Evolutionary conservation across 2,329 filamentous ascomycete genomes (phyloP).

Genomic region (Colletotrichum destructivum): DNA sequence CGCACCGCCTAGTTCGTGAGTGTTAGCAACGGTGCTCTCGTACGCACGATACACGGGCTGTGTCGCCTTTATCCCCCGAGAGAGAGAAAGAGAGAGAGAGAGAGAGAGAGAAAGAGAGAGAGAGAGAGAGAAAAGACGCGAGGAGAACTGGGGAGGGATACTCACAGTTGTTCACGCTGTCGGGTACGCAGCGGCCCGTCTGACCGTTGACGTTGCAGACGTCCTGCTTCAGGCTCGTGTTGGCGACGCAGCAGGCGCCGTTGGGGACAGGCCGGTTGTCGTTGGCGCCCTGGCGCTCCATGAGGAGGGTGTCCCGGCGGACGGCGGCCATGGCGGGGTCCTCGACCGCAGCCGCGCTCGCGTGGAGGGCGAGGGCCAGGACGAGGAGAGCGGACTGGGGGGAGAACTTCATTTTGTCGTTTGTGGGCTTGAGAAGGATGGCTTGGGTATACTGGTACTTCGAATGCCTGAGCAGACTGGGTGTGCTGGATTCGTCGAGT

Average conservation of each 20-base stretch:
- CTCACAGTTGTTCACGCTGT: constrained; percentile 54
- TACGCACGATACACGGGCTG: too few species aligned
- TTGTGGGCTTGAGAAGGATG: neutral
- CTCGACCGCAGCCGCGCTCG: constrained; percentile 43
- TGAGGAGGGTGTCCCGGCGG: constrained; percentile 45
- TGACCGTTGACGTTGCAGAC: constrained; percentile 53
- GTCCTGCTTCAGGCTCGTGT: constrained; percentile 55
- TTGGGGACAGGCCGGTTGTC: constrained; percentile 52
- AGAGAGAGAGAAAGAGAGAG: neutral
- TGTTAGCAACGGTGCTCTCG: neutral
- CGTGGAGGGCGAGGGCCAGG: constrained; percentile 46
- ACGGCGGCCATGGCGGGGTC: constrained; percentile 42
- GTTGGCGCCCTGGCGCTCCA: constrained; percentile 53
- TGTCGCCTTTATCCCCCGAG: neutral
- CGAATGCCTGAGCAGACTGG: neutral
- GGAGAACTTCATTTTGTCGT: constrained; percentile 51
- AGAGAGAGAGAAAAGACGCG: too few species aligned
- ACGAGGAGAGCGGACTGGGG: constrained; percentile 46
- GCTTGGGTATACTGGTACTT: neutral
- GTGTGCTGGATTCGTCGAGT: constrained; percentile 7
- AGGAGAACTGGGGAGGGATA: neutral
- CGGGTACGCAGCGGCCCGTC: constrained; percentile 53
- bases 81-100: neutral
- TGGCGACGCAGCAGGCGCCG: constrained; percentile 54
- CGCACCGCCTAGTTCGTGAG: constrained; percentile 42